Evolutionary conservation across 1,284 basidiomycete species (phyloP), one percentile per base, ranked within the genome.

Genomic region (Termitomyces sp.): DNA sequence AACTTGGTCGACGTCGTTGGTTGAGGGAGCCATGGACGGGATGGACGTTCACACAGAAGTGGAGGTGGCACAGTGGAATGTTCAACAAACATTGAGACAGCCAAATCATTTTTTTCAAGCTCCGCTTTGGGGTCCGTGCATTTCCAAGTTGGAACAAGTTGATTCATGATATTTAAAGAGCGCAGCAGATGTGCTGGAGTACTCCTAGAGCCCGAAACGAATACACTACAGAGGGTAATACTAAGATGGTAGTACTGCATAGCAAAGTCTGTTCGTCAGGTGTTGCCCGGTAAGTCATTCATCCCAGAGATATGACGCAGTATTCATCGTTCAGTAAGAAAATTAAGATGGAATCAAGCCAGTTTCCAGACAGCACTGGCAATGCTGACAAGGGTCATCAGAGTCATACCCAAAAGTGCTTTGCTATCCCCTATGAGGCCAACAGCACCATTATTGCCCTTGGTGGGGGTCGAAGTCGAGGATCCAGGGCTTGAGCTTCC

Each of bases 21-120:
- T 72, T 59, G 76, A 73, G 57, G 80, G 74, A 61, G 80, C 77
- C 80, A 83, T 81, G 9, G n/a, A 30, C 16, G 40, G 52, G 47
- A 52, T 45, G 52, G 51, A 43, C 33, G 54, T 43, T 47, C 45
- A 34, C 31, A 33, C 44, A 34, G 19, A 46, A 21, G 33, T 26
- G 16, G 34, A 37, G 35, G 45, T 54, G 41, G 41, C 30, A 54
- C 35, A 46, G 46, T 42, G 44, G 49, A 55, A 51, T 49, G 45
- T 54, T 40, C 43, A 47, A 47, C 46, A 44, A 42, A 44, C 37
- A 48, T 43, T 52, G 31, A 53, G 24, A 48, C 46, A 53, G 37
- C 18, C 38, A 34, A 19, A 47, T 46, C 53, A 50, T 55, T 53
- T 54, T 54, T 57, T 61, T 60, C 43, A 54, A 40, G 52, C 56